Evolutionary conservation across 2,329 filamentous ascomycete genomes (phyloP).

Genomic region (Blumeriella jaapii): DNA sequence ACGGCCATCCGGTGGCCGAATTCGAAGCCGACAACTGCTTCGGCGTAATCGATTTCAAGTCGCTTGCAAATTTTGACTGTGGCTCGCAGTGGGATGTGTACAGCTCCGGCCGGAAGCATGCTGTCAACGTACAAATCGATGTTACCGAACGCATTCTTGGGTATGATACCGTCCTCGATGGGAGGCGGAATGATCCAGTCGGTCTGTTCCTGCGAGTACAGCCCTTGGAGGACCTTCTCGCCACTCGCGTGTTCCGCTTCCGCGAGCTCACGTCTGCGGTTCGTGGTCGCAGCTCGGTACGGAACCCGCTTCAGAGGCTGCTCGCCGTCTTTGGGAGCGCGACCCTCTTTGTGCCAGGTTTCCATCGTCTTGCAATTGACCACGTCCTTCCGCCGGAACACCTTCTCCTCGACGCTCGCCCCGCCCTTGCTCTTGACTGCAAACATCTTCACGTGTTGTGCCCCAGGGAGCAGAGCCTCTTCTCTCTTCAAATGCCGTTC

Average conservation of each 20-base stretch:
- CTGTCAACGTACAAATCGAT: constrained; percentile 91
- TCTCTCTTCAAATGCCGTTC: constrained; percentile 82
- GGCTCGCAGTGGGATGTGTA: constrained; percentile 71
- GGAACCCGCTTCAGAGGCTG: constrained; percentile 77
- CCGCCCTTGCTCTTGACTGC: constrained; percentile 62
- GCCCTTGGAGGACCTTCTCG: constrained; percentile 72
- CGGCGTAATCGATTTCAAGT: constrained; percentile 77
- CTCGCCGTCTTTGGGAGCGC: constrained; percentile 59
- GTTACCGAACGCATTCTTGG: constrained; percentile 90
- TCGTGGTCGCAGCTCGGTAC: constrained; percentile 80
- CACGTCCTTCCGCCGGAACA: constrained; percentile 70
- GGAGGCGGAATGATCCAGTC: constrained; percentile 91
- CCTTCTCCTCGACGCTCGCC: constrained; percentile 63
- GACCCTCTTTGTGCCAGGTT: constrained; percentile 95
- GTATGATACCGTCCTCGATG: constrained; percentile 74
- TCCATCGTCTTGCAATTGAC: constrained; percentile 81
- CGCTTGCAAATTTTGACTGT: constrained; percentile 72
- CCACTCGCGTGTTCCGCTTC: constrained; percentile 67
- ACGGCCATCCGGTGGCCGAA: constrained; percentile 93
- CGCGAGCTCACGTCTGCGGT: constrained; percentile 78
- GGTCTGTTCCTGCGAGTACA: constrained; percentile 78
- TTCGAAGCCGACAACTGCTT: constrained; percentile 92
- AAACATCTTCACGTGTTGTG: constrained; percentile 64
- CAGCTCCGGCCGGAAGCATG: constrained; percentile 79
- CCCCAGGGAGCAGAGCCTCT: constrained; percentile 65